These are phyloP conservation scores for Paecilomyces niveus DNA, from an alignment of 2,329 filamentous ascomycete genomes.

Conservation along the genomic window DNA sequence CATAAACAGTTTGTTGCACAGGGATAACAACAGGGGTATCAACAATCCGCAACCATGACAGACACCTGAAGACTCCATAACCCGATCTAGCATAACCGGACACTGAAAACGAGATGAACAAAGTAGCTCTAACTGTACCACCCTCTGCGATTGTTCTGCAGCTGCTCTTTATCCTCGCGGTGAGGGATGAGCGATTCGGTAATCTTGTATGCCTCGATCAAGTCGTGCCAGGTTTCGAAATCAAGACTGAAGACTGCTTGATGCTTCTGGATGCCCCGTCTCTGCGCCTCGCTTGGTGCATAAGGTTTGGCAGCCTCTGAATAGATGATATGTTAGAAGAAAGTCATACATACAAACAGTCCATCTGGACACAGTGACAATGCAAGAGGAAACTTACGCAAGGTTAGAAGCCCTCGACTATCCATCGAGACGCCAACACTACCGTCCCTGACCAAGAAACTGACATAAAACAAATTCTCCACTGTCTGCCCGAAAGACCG, in stretches of 20 bases:
- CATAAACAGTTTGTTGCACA: neutral
- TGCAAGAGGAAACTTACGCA: conserved; percentile 54
- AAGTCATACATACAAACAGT: conserved; percentile 6
- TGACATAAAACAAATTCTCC: conserved; percentile 95
- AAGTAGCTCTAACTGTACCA: conserved; percentile 54
- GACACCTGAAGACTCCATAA: neutral
- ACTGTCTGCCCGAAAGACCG: conserved; percentile 87
- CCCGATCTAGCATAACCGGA: neutral
- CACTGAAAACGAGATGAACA: neutral
- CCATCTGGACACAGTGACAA: neutral
- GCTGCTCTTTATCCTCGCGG: conserved; percentile 55
- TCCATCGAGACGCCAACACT: conserved; percentile 68
- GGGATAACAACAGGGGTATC: conserved; percentile 1
- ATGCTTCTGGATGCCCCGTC: conserved; percentile 58
- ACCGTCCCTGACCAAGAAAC: conserved; percentile 86
- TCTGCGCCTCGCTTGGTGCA: conserved; percentile 40
- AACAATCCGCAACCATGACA: neutral
- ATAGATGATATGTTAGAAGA: conserved; percentile 9
- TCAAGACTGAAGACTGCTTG: conserved; percentile 88
- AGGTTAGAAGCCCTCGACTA: conserved; percentile 64
- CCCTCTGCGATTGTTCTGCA: conserved; percentile 46
- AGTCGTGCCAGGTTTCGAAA: conserved; percentile 71
- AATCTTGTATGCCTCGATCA: conserved; percentile 71
- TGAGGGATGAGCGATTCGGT: conserved; percentile 79
- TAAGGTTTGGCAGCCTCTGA: conserved; percentile 40